A percentile compares a stretch with the other conserved stretches of the same genome.
phyloP scores from a whole-genome alignment of 148 eudicot genomes.

The Rhododendron ferrugineum region DNA sequence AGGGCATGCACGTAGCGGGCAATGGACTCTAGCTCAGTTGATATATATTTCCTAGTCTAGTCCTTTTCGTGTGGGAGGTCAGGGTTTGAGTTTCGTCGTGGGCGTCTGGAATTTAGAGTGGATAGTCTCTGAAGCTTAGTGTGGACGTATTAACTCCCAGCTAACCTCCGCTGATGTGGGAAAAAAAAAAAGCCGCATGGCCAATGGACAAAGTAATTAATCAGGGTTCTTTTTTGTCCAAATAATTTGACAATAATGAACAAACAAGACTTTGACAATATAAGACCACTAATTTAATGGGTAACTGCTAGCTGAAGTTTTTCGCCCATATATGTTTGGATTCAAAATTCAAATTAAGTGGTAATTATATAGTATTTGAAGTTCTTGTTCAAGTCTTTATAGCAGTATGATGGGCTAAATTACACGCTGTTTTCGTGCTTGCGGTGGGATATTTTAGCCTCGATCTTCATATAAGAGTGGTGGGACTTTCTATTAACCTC shows the following conservation, averaged over 20 bases:
- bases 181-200: too few relatives aligned
- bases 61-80: fast-evolving
- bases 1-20: background rate
- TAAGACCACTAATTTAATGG: background rate
- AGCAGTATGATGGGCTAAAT: too few relatives aligned
- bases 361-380: background rate
- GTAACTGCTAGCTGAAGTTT: too few relatives aligned
- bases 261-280: background rate
- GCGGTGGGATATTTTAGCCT: too few relatives aligned
- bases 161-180: too few relatives aligned
- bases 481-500: too few relatives aligned
- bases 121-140: too few relatives aligned
- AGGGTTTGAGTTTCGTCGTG: too few relatives aligned
- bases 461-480: too few relatives aligned
- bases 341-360: background rate
- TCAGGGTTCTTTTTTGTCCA: background rate
- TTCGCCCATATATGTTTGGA: background rate
- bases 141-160: too few relatives aligned
- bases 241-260: constrained; percentile 6
- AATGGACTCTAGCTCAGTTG: too few relatives aligned
- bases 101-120: too few relatives aligned
- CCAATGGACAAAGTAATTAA: background rate
- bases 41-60: fast-evolving
- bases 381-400: background rate
- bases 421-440: background rate